A percentile compares a stretch with the other conserved stretches of the same genome.
phyloP scores from a whole-genome alignment of 352 stramenopile species.

The Phytophthora gonapodyides region DNA sequence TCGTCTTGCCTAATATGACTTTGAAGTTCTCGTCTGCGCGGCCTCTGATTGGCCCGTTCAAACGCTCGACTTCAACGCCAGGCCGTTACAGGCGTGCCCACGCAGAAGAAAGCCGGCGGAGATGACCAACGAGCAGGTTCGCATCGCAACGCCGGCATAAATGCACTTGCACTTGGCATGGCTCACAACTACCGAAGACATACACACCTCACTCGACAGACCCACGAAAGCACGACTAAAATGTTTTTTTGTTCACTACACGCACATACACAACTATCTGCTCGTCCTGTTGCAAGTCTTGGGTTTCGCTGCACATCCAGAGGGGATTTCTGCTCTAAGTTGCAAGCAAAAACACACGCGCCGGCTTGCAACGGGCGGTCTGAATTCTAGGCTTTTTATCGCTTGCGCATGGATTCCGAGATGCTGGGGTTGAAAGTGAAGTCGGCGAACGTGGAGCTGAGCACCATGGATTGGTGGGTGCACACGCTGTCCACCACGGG shows the following conservation, averaged over 20 bases:
- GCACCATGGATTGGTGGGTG: conserved; percentile 63
- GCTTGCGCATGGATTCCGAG: conserved; percentile 53
- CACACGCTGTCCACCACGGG: conserved; percentile 77
- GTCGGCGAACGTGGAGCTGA: conserved; percentile 70
- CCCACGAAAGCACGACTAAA: conserved; percentile 16
- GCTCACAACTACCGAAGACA: no score
- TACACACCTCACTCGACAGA: no score
- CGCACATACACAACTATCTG: conserved; percentile 19
- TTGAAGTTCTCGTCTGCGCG: conserved; percentile 16
- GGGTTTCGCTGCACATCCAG: conserved; percentile 3
- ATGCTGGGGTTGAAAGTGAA: conserved; percentile 80
- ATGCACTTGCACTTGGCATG: no score
- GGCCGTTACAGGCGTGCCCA: conserved; percentile 24
- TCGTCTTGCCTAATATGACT: conserved; percentile 1
- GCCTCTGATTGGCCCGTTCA: conserved; percentile 19
- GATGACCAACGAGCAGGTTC: conserved; percentile 22
- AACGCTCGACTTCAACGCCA: conserved; percentile 18
- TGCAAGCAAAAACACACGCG: conserved; percentile 4
- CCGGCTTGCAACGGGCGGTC: conserved; percentile 7
- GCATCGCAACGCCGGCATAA: not conserved
- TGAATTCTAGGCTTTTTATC: conserved; percentile 34
- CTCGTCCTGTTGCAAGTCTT: conserved; percentile 12
- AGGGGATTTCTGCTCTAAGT: no score
- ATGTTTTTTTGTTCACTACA: conserved; percentile 11
- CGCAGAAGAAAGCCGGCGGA: not conserved